These are phyloP conservation scores for Arthonia radiata DNA, from an alignment of 495 filamentous ascomycete species.

Conservation along the genomic window DNA sequence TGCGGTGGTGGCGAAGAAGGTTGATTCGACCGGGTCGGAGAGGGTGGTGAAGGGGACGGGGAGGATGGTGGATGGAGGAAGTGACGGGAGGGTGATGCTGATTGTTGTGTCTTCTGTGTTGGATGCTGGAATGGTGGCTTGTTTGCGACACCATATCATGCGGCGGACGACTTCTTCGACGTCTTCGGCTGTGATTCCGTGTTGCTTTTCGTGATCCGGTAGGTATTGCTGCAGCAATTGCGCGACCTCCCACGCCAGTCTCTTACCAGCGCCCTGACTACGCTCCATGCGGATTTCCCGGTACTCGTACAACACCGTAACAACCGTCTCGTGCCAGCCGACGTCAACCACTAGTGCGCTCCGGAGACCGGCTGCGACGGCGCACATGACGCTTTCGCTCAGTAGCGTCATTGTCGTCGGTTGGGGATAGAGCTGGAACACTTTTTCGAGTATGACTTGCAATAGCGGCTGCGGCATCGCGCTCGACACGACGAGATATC, in stretches of 20 bases:
- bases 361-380: conserved; percentile 59
- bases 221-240: conserved; percentile 27
- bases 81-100: conserved; percentile 23
- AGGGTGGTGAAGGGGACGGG: conserved; percentile 41
- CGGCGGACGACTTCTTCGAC: conserved; percentile 52
- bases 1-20: neutral
- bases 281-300: conserved; percentile 43
- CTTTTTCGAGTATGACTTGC: conserved; percentile 40
- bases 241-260: conserved; percentile 41
- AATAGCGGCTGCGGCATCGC: conserved; percentile 55
- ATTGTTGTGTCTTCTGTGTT: conserved; percentile 12
- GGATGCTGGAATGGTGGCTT: conserved; percentile 8
- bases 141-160: conserved; percentile 42
- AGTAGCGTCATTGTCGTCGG: conserved; percentile 61
- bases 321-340: conserved; percentile 70
- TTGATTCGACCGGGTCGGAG: conserved; percentile 44
- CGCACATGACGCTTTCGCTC: conserved; percentile 41
- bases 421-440: conserved; percentile 52
- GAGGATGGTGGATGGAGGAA: conserved; percentile 21
- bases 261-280: conserved; percentile 48
- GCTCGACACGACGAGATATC: conserved; percentile 51
- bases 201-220: conserved; percentile 8
- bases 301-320: conserved; percentile 71
- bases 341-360: conserved; percentile 66
- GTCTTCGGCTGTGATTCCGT: conserved; percentile 37